phyloP scores from a whole-genome alignment of 2,329 filamentous ascomycete species.

The Colletotrichum incanum region DNA sequence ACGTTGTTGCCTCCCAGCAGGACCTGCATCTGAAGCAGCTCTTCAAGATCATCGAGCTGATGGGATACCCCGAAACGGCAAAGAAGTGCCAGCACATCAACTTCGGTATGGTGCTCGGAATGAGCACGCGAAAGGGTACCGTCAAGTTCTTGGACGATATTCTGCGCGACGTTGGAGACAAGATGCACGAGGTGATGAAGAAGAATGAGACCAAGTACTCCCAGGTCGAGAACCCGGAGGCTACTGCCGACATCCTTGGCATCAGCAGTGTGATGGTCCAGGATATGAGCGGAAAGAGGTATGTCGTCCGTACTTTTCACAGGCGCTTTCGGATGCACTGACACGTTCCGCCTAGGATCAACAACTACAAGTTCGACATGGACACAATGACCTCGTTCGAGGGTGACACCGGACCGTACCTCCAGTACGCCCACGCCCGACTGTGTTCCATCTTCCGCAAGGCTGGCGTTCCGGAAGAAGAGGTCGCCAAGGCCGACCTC shows the following conservation, averaged over 20 bases:
- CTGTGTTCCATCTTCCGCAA: slow-evolving; percentile 76
- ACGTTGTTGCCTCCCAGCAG: slow-evolving; percentile 81
- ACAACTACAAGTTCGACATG: slow-evolving; percentile 80
- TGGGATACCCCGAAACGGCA: slow-evolving; percentile 78
- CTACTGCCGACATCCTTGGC: slow-evolving; percentile 88
- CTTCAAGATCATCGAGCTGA: slow-evolving; percentile 82
- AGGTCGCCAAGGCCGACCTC: slow-evolving; percentile 76
- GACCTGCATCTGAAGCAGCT: slow-evolving; percentile 82
- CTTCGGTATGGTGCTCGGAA: slow-evolving; percentile 80
- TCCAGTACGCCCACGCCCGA: slow-evolving; percentile 87
- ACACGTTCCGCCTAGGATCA: slow-evolving; percentile 61
- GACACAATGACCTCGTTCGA: slow-evolving; percentile 68
- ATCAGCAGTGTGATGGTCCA: slow-evolving; percentile 98
- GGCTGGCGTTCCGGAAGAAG: slow-evolving; percentile 67
- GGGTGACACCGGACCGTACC: slow-evolving; percentile 87
- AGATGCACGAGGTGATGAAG: slow-evolving; percentile 98
- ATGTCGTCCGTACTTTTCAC: slow-evolving; percentile 49
- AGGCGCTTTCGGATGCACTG: slow-evolving; percentile 43
- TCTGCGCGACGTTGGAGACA: slow-evolving; percentile 84
- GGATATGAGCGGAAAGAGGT: slow-evolving; percentile 96
- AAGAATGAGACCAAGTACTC: slow-evolving; percentile 92
- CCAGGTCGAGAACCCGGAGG: slow-evolving; percentile 87
- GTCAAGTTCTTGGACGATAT: slow-evolving; percentile 84
- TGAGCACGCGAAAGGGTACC: slow-evolving; percentile 80
- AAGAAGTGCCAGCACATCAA: slow-evolving; percentile 81